Conservation (phyloP, 1,284 basidiomycete genomes). For the Termitomyces sp. region DNA sequence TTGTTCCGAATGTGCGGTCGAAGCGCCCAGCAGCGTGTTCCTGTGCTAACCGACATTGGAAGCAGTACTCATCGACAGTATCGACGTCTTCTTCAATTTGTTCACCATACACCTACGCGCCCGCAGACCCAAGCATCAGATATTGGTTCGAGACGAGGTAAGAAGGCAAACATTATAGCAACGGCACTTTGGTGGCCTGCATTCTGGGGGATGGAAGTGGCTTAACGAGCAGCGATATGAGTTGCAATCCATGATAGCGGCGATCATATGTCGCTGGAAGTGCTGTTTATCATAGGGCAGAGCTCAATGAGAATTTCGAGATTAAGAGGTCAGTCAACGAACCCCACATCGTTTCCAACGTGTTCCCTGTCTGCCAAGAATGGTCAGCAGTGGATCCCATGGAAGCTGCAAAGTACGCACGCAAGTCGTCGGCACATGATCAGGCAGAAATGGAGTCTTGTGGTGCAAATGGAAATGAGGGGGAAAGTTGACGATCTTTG, state of each 20-base stretch:
- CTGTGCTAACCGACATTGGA: slow-evolving; percentile 42
- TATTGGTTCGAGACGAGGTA: neutral
- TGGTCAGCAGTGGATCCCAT: slow-evolving; percentile 14
- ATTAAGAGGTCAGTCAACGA: slow-evolving; percentile 19
- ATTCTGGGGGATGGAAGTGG: slow-evolving; percentile 50
- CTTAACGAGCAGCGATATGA: slow-evolving; percentile 58
- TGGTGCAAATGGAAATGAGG: neutral
- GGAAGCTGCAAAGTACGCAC: slow-evolving; percentile 29
- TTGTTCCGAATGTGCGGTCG: slow-evolving; percentile 10
- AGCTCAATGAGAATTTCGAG: slow-evolving; percentile 1
- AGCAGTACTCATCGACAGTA: slow-evolving; percentile 52
- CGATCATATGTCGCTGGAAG: slow-evolving; percentile 65
- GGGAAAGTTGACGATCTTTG: slow-evolving; percentile 8
- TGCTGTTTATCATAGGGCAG: slow-evolving; percentile 38
- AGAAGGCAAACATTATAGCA: slow-evolving; percentile 18
- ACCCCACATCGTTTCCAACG: slow-evolving; percentile 66
- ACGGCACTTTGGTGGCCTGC: slow-evolving; percentile 28
- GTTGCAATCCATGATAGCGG: slow-evolving; percentile 65
- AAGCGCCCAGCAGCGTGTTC: slow-evolving; percentile 19
- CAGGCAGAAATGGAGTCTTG: neutral
- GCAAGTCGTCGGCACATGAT: slow-evolving; percentile 54
- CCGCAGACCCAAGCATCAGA: neutral
- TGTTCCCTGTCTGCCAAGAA: slow-evolving; percentile 55
- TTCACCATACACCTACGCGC: slow-evolving; percentile 41
- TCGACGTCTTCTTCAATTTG: slow-evolving; percentile 55